These are phyloP conservation scores for Blastocystis sp. DNA, from an alignment of 352 stramenopile species.

Conservation along the genomic window DNA sequence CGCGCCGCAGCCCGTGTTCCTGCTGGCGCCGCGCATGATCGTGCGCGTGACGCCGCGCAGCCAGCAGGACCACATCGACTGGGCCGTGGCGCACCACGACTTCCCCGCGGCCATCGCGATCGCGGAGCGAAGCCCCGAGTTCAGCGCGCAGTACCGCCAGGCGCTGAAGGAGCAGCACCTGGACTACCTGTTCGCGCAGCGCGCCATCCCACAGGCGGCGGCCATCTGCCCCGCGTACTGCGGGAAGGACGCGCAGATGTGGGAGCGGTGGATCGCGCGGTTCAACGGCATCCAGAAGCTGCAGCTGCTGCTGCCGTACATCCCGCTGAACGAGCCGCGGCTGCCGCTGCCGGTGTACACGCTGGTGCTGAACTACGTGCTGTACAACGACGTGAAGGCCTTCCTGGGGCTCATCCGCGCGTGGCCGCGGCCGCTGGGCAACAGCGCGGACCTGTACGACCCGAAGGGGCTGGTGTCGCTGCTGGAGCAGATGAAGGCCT, in stretches of 20 bases:
- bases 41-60: constrained; percentile 5
- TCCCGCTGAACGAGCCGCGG: constrained; percentile 37
- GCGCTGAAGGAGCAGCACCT: constrained; percentile 39
- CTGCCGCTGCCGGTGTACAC: constrained; percentile 55
- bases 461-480: constrained; percentile 35
- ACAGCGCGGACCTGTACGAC: constrained; percentile 41
- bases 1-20: constrained; percentile 11
- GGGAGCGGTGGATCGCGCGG: constrained; percentile 60
- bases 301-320: constrained; percentile 40
- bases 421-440: constrained; percentile 21
- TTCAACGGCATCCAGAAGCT: constrained; percentile 57
- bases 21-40: constrained; percentile 19
- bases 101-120: constrained; percentile 1
- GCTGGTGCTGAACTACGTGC: constrained; percentile 60
- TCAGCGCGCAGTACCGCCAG: neutral
- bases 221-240: constrained; percentile 23
- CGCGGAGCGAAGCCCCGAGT: neutral
- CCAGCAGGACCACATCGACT: constrained; percentile 54
- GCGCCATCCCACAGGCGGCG: constrained; percentile 6
- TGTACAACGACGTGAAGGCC: constrained; percentile 49
- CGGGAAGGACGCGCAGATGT: constrained; percentile 29
- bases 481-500: constrained; percentile 42
- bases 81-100: constrained; percentile 44
- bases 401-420: constrained; percentile 40
- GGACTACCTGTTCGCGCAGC: constrained; percentile 20